These are phyloP conservation scores for Tetrahymena thermophila DNA, from an alignment of 73 alveolate species.

Conservation along the genomic window DNA sequence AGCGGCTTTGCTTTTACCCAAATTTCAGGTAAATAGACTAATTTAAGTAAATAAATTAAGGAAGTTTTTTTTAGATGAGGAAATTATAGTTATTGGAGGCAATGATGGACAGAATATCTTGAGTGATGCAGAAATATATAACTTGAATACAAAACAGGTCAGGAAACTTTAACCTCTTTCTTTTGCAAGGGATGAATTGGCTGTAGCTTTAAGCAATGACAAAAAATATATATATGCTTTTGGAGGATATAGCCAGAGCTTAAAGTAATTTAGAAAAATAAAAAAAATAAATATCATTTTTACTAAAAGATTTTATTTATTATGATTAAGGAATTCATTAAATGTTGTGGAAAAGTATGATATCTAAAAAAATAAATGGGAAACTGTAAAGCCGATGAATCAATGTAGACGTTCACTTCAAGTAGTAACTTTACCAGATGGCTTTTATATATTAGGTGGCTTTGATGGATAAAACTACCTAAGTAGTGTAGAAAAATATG, in stretches of 20 bases:
- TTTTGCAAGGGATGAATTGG: slow-evolving; percentile 66
- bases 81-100: slow-evolving; percentile 67
- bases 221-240: slow-evolving; percentile 70
- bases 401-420: slow-evolving; percentile 81
- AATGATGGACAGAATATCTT: slow-evolving; percentile 64
- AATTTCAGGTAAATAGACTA: not conserved
- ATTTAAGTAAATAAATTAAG: not conserved
- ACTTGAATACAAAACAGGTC: slow-evolving; percentile 61
- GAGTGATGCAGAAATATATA: slow-evolving; percentile 51
- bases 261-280: not conserved
- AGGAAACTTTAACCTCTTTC: slow-evolving; percentile 53
- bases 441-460: slow-evolving; percentile 93
- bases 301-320: too few species aligned
- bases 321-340: slow-evolving; percentile 55
- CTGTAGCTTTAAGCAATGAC: slow-evolving; percentile 51
- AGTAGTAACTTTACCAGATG: slow-evolving; percentile 88
- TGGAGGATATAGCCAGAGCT: slow-evolving; percentile 70
- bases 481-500: slow-evolving; percentile 66
- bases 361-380: slow-evolving; percentile 70
- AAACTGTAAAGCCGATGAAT: slow-evolving; percentile 66
- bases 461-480: slow-evolving; percentile 83
- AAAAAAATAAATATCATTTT: too few species aligned
- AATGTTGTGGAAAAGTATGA: slow-evolving; percentile 73
- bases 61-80: not conserved
- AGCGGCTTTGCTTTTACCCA: slow-evolving; percentile 65